Percentiles rank a stretch among this genome's conserved stretches.
Conservation (phyloP, 208 protist genomes). For the Leishmania major region DNA sequence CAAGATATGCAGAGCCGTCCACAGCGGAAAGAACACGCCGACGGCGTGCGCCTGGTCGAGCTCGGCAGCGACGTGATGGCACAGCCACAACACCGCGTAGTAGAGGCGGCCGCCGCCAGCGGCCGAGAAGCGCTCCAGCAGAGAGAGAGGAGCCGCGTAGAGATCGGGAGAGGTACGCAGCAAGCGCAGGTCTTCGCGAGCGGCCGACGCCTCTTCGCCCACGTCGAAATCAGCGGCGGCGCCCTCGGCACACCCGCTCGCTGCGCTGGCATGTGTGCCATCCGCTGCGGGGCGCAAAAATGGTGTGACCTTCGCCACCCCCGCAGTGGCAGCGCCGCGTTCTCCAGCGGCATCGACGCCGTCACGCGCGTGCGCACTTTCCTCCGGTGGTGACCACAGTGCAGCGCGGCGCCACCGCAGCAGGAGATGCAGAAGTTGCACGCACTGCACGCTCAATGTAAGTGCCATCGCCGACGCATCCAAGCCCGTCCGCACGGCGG, state of each 20-base stretch:
- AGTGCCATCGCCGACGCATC: constrained; percentile 16
- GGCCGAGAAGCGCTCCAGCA: constrained; percentile 31
- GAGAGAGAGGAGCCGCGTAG: constrained; percentile 14
- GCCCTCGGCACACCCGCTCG: not conserved
- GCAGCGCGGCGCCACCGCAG: constrained; percentile 51
- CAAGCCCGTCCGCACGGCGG: not conserved
- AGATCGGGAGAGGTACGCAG: constrained; percentile 30
- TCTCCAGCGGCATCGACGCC: not conserved
- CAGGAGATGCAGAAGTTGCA: constrained; percentile 68
- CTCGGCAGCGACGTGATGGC: constrained; percentile 5
- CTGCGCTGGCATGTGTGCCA: not conserved
- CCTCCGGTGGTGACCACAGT: constrained; percentile 58
- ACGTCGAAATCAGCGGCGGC: not conserved
- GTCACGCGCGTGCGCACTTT: not conserved
- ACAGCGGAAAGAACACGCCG: constrained; percentile 26
- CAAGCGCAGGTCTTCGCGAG: constrained; percentile 33
- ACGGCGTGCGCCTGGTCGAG: constrained; percentile 12
- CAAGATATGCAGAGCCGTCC: constrained; percentile 31
- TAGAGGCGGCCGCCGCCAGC: constrained; percentile 43
- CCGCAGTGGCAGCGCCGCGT: not conserved
- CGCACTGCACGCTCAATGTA: constrained; percentile 42
- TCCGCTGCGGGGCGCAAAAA: not conserved
- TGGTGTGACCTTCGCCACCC: not conserved
- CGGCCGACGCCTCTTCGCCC: constrained; percentile 1
- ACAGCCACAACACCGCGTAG: constrained; percentile 47